Conservation (phyloP, 2,329 filamentous ascomycete genomes). For the Curvularia hawaiiensis region DNA sequence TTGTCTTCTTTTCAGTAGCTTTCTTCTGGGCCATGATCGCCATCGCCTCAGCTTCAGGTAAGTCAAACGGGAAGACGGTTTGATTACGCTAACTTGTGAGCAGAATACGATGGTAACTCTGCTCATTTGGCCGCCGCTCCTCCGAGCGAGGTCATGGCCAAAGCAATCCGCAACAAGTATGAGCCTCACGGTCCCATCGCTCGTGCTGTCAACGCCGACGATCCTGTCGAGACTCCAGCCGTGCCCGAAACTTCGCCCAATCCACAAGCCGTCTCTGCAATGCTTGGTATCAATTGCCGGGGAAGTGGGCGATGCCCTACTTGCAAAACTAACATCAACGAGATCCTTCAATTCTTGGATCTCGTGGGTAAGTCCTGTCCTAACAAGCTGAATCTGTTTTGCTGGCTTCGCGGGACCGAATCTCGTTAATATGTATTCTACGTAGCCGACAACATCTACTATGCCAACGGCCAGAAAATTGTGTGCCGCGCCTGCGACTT, state of each 20-base stretch:
- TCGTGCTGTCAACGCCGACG: neutral
- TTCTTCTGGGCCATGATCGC: neutral
- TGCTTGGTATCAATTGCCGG: neutral
- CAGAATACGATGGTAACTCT: neutral
- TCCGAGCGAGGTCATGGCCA: neutral
- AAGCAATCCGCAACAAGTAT: neutral
- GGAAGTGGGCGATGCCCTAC: neutral
- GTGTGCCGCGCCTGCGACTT: neutral
- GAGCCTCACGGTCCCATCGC: neutral
- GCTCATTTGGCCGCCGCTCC: neutral
- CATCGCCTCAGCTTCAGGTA: neutral
- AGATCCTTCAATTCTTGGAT: neutral
- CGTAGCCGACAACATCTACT: neutral
- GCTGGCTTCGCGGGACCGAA: neutral
- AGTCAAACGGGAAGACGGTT: neutral
- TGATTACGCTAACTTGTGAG: neutral
- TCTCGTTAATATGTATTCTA: neutral
- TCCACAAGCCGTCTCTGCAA: neutral
- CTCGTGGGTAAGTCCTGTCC: neutral
- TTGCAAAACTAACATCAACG: neutral
- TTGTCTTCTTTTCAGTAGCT: neutral
- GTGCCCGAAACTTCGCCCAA: neutral
- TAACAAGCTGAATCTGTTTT: neutral
- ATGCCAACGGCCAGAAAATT: neutral
- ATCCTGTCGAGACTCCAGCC: neutral